Percentiles rank a stretch among this genome's conserved stretches.
Evolutionary conservation across 768 basidiomycete species (phyloP).

Genomic region (Kwoniella heveanensis): DNA sequence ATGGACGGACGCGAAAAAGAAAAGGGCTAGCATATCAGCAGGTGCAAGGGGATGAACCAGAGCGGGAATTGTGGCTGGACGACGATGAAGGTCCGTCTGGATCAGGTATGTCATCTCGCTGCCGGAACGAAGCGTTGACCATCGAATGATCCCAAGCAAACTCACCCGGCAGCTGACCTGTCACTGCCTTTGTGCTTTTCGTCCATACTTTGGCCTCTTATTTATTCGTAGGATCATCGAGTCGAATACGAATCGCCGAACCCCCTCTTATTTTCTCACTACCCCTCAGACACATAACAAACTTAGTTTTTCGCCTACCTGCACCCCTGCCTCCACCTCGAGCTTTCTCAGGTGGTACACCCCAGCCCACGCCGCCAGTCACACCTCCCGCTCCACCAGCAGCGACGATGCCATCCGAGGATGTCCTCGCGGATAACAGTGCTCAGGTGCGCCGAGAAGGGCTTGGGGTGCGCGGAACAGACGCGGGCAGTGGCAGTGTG

Average conservation of each 20-base stretch:
- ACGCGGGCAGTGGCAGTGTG: background rate
- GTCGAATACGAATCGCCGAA: slow-evolving; percentile 23
- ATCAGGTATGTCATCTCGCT: slow-evolving; percentile 14
- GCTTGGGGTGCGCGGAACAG: background rate
- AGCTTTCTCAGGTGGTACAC: slow-evolving; percentile 43
- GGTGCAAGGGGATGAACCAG: slow-evolving; percentile 24
- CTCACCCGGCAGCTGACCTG: background rate
- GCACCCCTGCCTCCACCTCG: slow-evolving; percentile 29
- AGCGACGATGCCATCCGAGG: slow-evolving; percentile 5
- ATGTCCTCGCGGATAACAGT: background rate
- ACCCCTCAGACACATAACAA: slow-evolving; percentile 32
- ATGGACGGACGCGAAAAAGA: slow-evolving; percentile 10
- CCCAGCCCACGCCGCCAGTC: slow-evolving; percentile 14
- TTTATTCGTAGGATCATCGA: background rate
- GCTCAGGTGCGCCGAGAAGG: background rate
- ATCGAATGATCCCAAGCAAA: too few species aligned
- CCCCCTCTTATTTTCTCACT: slow-evolving; percentile 44
- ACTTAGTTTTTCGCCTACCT: slow-evolving; percentile 35
- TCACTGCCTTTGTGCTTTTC: background rate
- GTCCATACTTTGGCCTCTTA: too few species aligned
- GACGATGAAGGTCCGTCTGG: slow-evolving; percentile 24
- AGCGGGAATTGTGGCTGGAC: slow-evolving; percentile 37
- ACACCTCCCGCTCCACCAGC: slow-evolving; percentile 5
- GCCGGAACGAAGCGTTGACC: too few species aligned
- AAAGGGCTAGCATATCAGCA: slow-evolving; percentile 19